Evolutionary conservation across 2,329 filamentous ascomycete genomes (phyloP).

Genomic region (Uncinocarpus reesii): DNA sequence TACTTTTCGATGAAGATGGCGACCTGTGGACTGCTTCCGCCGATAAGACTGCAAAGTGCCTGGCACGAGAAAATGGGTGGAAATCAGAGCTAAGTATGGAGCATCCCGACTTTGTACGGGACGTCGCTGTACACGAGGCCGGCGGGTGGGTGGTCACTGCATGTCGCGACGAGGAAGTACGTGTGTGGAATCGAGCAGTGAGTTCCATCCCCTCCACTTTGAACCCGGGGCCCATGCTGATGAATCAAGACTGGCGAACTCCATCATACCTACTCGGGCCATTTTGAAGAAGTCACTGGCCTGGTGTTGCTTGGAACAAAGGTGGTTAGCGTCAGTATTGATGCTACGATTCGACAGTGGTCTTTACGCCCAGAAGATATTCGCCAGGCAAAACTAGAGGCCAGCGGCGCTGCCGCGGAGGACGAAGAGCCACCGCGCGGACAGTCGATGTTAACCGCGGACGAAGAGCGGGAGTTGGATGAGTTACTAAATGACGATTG

Average conservation of each 20-base stretch:
- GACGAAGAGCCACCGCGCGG: conserved; percentile 37
- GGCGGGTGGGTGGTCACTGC: conserved; percentile 75
- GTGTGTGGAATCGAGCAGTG: conserved; percentile 67
- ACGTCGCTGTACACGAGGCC: conserved; percentile 58
- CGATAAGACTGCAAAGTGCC: conserved; percentile 75
- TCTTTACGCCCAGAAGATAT: conserved; percentile 54
- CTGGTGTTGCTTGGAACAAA: conserved; percentile 51
- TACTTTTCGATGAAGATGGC: conserved; percentile 60
- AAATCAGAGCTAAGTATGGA: conserved; percentile 58
- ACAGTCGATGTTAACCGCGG: conserved; percentile 60
- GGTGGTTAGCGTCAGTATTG: conserved; percentile 76
- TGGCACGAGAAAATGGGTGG: conserved; percentile 60
- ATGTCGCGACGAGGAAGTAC: conserved; percentile 81
- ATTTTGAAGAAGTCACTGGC: conserved; percentile 87
- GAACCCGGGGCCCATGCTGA: conserved; percentile 24
- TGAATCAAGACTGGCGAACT: conserved; percentile 53
- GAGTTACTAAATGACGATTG: conserved; percentile 70
- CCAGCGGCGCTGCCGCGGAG: conserved; percentile 35
- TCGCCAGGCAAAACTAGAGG: conserved; percentile 45
- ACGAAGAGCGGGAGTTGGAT: conserved; percentile 86
- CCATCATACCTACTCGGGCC: conserved; percentile 64
- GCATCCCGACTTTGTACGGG: conserved; percentile 85
- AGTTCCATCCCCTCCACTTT: conserved; percentile 17
- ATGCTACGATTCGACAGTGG: conserved; percentile 81
- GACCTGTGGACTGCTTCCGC: conserved; percentile 91